A percentile compares a stretch with the other conserved stretches of the same genome.
Conservation (phyloP, 73 alveolate genomes). For the Tetrahymena borealis region DNA sequence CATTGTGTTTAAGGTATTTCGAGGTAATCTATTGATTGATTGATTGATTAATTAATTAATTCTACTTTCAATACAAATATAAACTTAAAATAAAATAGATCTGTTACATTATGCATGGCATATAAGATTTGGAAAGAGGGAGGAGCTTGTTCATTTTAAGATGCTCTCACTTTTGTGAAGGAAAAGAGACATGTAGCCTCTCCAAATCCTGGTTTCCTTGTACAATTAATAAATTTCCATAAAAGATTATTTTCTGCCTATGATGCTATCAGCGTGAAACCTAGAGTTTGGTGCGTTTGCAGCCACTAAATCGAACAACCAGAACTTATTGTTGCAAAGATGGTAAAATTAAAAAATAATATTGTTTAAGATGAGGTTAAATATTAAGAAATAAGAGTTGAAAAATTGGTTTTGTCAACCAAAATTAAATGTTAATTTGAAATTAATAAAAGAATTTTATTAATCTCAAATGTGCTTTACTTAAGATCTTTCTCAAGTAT, state of each 20-base stretch:
- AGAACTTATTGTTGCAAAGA: background rate
- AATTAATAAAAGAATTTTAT: no score
- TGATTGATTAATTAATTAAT: no score
- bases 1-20: slow-evolving; percentile 91
- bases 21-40: no score
- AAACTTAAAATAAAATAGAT: background rate
- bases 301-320: background rate
- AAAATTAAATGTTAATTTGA: no score
- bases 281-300: slow-evolving; percentile 53
- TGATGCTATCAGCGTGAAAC: slow-evolving; percentile 54
- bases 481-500: no score
- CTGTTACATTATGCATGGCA: slow-evolving; percentile 78
- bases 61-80: no score
- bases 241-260: slow-evolving; percentile 58
- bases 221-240: slow-evolving; percentile 59
- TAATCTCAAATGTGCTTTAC: no score
- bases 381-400: no score
- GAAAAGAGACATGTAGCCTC: slow-evolving; percentile 72
- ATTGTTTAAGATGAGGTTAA: no score
- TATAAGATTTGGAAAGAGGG: slow-evolving; percentile 49
- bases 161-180: slow-evolving; percentile 55
- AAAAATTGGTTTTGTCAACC: no score
- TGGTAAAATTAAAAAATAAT: background rate
- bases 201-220: slow-evolving; percentile 76
- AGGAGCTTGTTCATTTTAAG: slow-evolving; percentile 34